phyloP scores from a whole-genome alignment of 2,329 filamentous ascomycete genomes.

The Cytospora leucostoma region DNA sequence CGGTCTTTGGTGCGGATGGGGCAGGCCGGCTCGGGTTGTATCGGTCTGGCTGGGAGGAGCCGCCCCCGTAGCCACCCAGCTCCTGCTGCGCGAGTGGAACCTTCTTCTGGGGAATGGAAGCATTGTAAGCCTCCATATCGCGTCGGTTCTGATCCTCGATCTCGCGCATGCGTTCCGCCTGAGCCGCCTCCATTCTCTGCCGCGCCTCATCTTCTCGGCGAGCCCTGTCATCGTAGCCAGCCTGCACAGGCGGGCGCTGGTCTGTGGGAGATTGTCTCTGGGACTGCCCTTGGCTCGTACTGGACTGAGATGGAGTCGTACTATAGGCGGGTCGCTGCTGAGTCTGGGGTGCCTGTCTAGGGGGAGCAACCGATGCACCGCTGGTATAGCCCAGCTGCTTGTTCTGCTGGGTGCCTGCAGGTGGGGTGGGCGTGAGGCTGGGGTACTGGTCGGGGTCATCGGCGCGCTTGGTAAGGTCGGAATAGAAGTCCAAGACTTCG shows the following conservation, averaged over 20 bases:
- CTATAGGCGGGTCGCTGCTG: conserved; percentile 51
- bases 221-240: conserved; percentile 54
- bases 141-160: conserved; percentile 68
- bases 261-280: conserved; percentile 49
- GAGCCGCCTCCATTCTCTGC: conserved; percentile 63
- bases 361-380: conserved; percentile 64
- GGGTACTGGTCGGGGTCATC: conserved; percentile 71
- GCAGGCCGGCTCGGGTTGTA: conserved; percentile 87
- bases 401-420: conserved; percentile 56
- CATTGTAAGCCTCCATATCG: conserved; percentile 87
- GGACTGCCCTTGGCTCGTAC: conserved; percentile 39
- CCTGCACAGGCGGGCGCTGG: conserved; percentile 60
- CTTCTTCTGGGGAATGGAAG: conserved; percentile 80
- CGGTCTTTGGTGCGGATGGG: conserved; percentile 71
- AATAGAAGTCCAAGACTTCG: conserved; percentile 83
- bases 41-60: conserved; percentile 57
- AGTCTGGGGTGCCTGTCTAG: conserved; percentile 59
- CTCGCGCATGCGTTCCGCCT: conserved; percentile 56
- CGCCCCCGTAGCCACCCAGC: conserved; percentile 66
- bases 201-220: conserved; percentile 56
- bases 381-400: conserved; percentile 64
- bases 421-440: conserved; percentile 68
- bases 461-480: conserved; percentile 74
- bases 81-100: conserved; percentile 86
- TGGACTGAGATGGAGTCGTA: conserved; percentile 41